Conservation (phyloP, 108 stramenopile species). For the Cyclotella kingstonii region DNA sequence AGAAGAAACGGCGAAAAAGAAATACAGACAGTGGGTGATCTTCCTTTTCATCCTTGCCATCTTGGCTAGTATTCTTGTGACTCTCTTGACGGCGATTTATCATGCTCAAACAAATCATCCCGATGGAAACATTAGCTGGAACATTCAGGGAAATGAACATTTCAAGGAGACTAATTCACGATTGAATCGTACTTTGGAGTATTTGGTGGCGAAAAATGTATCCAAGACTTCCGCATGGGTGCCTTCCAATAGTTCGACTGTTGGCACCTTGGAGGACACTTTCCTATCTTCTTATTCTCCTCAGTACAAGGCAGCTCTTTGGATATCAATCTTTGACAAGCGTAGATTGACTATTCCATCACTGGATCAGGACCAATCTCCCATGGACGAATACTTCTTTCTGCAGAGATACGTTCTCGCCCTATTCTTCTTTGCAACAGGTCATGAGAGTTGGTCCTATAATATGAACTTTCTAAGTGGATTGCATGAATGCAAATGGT, state of each 20-base stretch:
- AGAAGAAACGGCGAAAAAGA: neutral
- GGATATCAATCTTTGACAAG: slow-evolving; percentile 26
- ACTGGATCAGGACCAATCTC: neutral
- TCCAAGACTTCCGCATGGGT: neutral
- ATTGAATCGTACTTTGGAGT: slow-evolving; percentile 21
- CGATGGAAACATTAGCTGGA: neutral
- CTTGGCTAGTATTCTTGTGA: slow-evolving; percentile 13
- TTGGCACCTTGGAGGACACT: neutral
- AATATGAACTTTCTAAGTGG: slow-evolving; percentile 16
- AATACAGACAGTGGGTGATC: neutral
- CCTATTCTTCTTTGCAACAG: slow-evolving; percentile 27
- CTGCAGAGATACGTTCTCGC: slow-evolving; percentile 39
- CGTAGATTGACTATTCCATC: slow-evolving; percentile 9
- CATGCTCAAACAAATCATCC: neutral
- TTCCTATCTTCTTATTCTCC: slow-evolving; percentile 1
- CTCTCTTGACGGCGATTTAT: slow-evolving; percentile 2
- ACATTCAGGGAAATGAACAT: slow-evolving; percentile 12
- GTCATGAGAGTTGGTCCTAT: slow-evolving; percentile 10
- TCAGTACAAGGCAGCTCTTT: slow-evolving; percentile 29
- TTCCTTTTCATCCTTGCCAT: slow-evolving; percentile 13
- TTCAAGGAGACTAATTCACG: slow-evolving; percentile 16
- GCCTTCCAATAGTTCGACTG: neutral
- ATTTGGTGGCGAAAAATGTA: slow-evolving; percentile 15
- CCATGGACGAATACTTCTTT: slow-evolving; percentile 32
- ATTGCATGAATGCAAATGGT: slow-evolving; percentile 37